Base-by-base conservation (phyloP, 139 green algal genomes). In the Ulvella scutata region DNA sequence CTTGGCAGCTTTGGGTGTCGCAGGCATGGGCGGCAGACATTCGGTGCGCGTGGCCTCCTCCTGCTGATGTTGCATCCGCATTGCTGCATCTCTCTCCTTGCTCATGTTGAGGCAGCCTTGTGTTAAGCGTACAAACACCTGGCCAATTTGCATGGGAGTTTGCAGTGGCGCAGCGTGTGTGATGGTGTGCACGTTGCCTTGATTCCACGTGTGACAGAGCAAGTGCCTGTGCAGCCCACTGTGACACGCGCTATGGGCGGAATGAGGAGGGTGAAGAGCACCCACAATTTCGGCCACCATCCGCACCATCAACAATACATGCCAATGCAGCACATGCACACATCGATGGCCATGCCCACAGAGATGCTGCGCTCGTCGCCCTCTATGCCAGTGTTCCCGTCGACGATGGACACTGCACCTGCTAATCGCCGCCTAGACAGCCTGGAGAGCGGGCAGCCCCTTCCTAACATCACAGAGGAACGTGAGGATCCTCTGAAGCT, bases 241-340 rank as follows among this genome's bases (percentile, higher is more conserved):
- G 2, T 26, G 51, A 67, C 51, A 1, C 9, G 20, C 20, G 51
- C 13, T n/a, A 26, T 6, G n/a, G n/a, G 31, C 9, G 51, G 51
- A 6, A 67, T 67, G 51, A n/a, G 51, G n/a, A 67, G 33, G 51
- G 51, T 67, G 13, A 67, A 67, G 51, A 67, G 51, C 51, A 67
- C 51, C 1, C 31, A 26, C 17, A 67, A 67, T 67, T 67, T 67
- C 20, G 51, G n/a, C n/a, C 51, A 67, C 13, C 2, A 26, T 26
- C 7, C 17, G 20, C 51, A 67, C 51, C 51, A 67, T 17, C 40
- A 59, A 20, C 40, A 59, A 26, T 67, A 67, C 51, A 26, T 29
- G 13, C 51, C 51, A 26, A 67, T 67, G 51, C 51, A 67, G n/a
- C 31, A 26, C 51, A 67, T 67, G 51, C 51, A 67, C 33, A 26